phyloP scores from a whole-genome alignment of 2,329 filamentous ascomycete genomes.

The Ophiostoma sp. region DNA sequence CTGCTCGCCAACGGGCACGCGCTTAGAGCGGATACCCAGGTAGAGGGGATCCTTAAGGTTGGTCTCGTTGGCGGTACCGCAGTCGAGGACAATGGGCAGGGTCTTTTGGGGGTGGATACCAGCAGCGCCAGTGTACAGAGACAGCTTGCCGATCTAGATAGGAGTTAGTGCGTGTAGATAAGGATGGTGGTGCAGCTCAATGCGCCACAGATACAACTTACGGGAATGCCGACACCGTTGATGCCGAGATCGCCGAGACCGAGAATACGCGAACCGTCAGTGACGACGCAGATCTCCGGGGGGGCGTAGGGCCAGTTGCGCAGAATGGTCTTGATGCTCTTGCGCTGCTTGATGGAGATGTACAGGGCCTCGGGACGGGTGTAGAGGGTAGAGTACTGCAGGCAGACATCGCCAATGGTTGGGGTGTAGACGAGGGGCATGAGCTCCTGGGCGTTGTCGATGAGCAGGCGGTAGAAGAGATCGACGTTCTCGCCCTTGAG shows the following conservation, averaged over 20 bases:
- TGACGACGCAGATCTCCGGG: slow-evolving; percentile 94
- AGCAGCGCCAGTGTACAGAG: slow-evolving; percentile 90
- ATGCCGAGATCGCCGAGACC: slow-evolving; percentile 93
- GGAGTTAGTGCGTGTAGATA: slow-evolving; percentile 24
- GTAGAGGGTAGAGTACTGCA: slow-evolving; percentile 94
- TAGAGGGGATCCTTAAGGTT: slow-evolving; percentile 71
- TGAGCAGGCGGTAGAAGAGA: slow-evolving; percentile 76
- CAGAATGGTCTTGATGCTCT: slow-evolving; percentile 81
- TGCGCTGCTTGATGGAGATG: slow-evolving; percentile 90
- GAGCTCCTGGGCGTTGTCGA: slow-evolving; percentile 67
- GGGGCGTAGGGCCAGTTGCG: slow-evolving; percentile 86
- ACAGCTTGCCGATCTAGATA: slow-evolving; percentile 75
- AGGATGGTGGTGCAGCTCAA: neutral
- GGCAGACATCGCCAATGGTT: slow-evolving; percentile 90
- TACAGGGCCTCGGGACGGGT: slow-evolving; percentile 93
- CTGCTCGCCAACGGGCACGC: slow-evolving; percentile 71
- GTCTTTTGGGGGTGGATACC: slow-evolving; percentile 88
- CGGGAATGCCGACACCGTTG: slow-evolving; percentile 96
- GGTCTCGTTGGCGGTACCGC: slow-evolving; percentile 60
- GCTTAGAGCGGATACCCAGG: slow-evolving; percentile 80
- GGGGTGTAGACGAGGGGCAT: slow-evolving; percentile 84
- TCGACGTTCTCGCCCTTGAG: slow-evolving; percentile 72
- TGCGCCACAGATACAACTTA: slow-evolving; percentile 40
- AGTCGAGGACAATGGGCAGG: slow-evolving; percentile 64
- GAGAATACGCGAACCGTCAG: slow-evolving; percentile 87